phyloP scores from a whole-genome alignment of 2,329 filamentous ascomycete species.

The Pestalotiopsis sp. region DNA sequence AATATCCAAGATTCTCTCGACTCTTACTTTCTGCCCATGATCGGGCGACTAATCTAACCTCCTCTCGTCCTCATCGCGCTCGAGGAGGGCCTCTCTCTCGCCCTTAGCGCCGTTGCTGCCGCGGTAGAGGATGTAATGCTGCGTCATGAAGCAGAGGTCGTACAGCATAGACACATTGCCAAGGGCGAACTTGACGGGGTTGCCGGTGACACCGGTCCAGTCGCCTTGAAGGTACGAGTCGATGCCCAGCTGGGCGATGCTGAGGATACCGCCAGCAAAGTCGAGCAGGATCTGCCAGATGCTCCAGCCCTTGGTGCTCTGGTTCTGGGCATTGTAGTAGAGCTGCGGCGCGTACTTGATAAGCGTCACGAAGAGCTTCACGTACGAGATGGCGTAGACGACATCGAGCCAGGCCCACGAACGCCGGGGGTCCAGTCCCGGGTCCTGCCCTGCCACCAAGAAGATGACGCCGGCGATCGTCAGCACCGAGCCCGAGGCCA shows the following conservation, averaged over 20 bases:
- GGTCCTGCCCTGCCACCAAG: slow-evolving; percentile 41
- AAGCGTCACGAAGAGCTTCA: slow-evolving; percentile 86
- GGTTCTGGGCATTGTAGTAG: slow-evolving; percentile 79
- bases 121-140: slow-evolving; percentile 84
- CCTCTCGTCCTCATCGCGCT: slow-evolving; percentile 28
- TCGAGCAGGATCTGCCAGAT: slow-evolving; percentile 86
- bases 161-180: slow-evolving; percentile 86
- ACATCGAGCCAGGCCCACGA: slow-evolving; percentile 67
- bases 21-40: not conserved
- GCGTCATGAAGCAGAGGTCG: slow-evolving; percentile 81
- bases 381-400: slow-evolving; percentile 74
- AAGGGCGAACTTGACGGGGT: slow-evolving; percentile 86
- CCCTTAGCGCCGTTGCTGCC: slow-evolving; percentile 26
- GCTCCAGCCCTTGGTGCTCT: slow-evolving; percentile 86
- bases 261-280: slow-evolving; percentile 78
- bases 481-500: slow-evolving; percentile 70
- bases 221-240: slow-evolving; percentile 84
- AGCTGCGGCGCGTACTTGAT: slow-evolving; percentile 94
- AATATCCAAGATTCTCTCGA: not conserved
- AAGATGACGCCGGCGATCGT: slow-evolving; percentile 52
- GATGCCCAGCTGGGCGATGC: slow-evolving; percentile 78
- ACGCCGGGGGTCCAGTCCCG: slow-evolving; percentile 39
- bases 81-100: slow-evolving; percentile 41
- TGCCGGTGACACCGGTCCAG: slow-evolving; percentile 89
- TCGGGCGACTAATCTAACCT: slow-evolving; percentile 32